A percentile compares a stretch with the other conserved stretches of the same genome.
These are phyloP conservation scores for Hirschioporus abietinus DNA, from an alignment of 768 basidiomycete species.

Conservation along the genomic window DNA sequence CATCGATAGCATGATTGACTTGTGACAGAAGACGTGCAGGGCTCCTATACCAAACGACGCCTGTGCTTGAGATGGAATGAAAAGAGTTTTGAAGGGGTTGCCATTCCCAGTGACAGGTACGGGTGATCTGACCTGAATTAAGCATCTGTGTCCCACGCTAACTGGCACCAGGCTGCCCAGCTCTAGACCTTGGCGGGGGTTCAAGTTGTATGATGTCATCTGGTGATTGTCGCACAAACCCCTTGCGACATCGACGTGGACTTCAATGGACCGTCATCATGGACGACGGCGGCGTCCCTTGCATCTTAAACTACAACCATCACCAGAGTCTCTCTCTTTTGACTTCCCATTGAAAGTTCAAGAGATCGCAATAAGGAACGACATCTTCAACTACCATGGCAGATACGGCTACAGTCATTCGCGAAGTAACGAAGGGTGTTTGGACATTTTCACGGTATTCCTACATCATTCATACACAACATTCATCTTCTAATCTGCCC, in stretches of 20 bases:
- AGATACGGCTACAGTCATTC: neutral
- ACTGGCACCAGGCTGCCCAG: no score
- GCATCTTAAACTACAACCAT: neutral
- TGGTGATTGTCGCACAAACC: neutral
- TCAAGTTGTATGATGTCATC: neutral
- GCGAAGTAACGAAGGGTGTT: constrained; percentile 32
- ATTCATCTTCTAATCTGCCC: neutral
- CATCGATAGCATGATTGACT: no score
- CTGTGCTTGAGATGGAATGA: no score
- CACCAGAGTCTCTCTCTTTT: neutral
- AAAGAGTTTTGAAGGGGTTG: no score
- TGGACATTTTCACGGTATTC: constrained; percentile 61
- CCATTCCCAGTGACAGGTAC: no score
- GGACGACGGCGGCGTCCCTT: neutral
- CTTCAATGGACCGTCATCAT: neutral
- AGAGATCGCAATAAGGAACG: neutral
- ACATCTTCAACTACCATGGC: neutral
- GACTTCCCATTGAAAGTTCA: neutral
- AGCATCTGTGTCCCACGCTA: no score
- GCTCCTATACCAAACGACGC: no score
- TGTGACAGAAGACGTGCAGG: no score
- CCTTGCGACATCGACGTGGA: neutral
- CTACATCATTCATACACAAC: neutral
- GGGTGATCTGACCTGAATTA: no score
- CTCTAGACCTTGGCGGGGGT: no score